Base-by-base conservation (phyloP, 2,329 filamentous ascomycete genomes). In the Alternaria sp. region DNA sequence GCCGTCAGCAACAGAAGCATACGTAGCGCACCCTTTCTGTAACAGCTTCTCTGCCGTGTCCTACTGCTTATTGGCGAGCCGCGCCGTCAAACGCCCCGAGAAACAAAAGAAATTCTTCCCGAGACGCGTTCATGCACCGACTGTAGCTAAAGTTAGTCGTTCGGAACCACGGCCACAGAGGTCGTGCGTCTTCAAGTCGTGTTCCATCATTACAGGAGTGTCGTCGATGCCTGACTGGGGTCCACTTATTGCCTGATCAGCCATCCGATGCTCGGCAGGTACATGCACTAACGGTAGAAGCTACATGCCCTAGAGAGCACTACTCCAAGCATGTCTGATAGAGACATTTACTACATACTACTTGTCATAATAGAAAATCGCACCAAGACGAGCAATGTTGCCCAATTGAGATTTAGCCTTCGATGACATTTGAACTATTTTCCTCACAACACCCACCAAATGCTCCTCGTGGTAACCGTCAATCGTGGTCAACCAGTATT, bases 31-130 rank as follows among this genome's bases (percentile, higher is more conserved):
- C 12, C 27, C 18, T 43, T 41, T 54, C 59, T 64, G 62, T 64
- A 64, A 64, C 59, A 46, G 48, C 44, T 36, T 30, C 22, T 36
- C 28, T 38, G 20, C 51, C 20, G 12, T 10, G 10, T 27, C 55
- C 22, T 56, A 12, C 22, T 49, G 34, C 36, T 52, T 32, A 57
- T 62, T 59, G 52, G 59, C 44, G 25, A 27, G 25, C 30, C 20
- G n/a, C 18, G 41, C 56, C 41, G 46, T 62, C 56, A 57, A 62
- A 62, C 59, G 38, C 51, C 40, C 28, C 48, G 44, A 46, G 52
- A 59, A 62, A 64, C 62, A 59, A 62, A 51, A 62, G 52, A 56
- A 59, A 54, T 50, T 57, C 32, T 50, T 57, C 55, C 62, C 52
- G 48, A 40, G 43, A 50, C 48, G 43, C 38, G n/a, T 59, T 59